phyloP scores from a whole-genome alignment of 768 basidiomycete species.

The Agrocybe chaxingu region DNA sequence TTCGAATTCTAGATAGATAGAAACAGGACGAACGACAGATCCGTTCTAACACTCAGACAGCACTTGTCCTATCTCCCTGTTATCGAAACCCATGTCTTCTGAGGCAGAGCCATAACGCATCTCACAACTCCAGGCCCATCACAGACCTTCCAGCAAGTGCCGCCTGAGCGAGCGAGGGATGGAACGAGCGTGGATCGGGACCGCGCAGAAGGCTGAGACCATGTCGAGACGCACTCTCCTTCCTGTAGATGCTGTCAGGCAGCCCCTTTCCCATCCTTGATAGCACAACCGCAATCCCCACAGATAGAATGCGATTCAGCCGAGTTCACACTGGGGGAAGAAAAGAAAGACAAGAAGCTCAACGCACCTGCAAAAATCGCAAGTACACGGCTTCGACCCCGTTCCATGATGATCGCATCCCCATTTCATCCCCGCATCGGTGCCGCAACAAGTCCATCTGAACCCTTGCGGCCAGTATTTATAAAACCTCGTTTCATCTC shows the following conservation, averaged over 20 bases:
- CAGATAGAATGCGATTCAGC: too few species aligned
- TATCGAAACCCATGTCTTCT: too few species aligned
- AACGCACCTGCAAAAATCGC: constrained; percentile 34
- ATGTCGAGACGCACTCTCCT: constrained; percentile 22
- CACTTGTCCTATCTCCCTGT: too few species aligned
- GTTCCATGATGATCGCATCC: constrained; percentile 39
- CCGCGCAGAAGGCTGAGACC: constrained; percentile 30
- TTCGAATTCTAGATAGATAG: too few species aligned
- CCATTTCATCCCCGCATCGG: constrained; percentile 26
- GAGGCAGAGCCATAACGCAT: background rate
- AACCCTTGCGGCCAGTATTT: constrained; percentile 29
- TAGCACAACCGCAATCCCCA: background rate
- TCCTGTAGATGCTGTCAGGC: constrained; percentile 25
- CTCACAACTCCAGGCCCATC: constrained; percentile 25
- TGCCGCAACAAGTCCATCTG: constrained; percentile 38
- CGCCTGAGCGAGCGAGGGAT: constrained; percentile 15
- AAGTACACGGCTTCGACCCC: constrained; percentile 31
- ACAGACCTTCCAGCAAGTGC: constrained; percentile 18
- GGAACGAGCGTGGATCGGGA: constrained; percentile 30
- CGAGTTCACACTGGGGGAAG: background rate
- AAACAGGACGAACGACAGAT: too few species aligned
- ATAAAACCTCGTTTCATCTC: constrained; percentile 25
- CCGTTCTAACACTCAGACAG: too few species aligned
- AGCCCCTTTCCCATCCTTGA: constrained; percentile 32
- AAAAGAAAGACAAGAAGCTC: background rate